Base-by-base conservation (phyloP, 2,329 filamentous ascomycete species). In the Tetracladium maxilliforme region DNA sequence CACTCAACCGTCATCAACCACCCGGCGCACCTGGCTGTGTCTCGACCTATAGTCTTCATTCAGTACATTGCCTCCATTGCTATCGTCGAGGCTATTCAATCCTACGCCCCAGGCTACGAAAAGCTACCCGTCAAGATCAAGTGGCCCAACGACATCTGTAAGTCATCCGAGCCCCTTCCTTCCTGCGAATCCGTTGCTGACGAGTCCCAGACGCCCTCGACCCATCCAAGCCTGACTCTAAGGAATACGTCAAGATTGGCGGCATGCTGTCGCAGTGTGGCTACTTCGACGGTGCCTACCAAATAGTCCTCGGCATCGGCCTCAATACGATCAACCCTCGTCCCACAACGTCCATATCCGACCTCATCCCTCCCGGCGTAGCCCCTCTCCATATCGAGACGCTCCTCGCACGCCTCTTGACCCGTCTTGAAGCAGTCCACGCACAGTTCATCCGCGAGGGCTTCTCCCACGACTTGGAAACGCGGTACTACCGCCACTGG, bases 121-220 rank as follows among this genome's bases (percentile, higher is more conserved):
- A 58, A 70, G 0, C 49, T 95, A 5, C 80, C 81, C 1, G 64
- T 98, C 20, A 84, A 80, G 45, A 54, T 98, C 16, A 98, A 98
- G 49, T 98, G 90, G 90, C 90, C 90, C 8, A 98, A 98, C 41
- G 90, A 98, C 44, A 81, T 98, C 27, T 87, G 71, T 74, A 50
- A 48, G 62, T 50, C 14, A n/a, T n/a, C n/a, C n/a, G 19, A 9
- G 15, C 10, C 20, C 16, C 16, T 7, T 21, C 16, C 18, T 22
- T 23, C 10, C 10, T 13, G 15, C 6, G 18, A n/a, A n/a, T n/a
- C n/a, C n/a, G n/a, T n/a, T n/a, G n/a, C n/a, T 24, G 12, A 25
- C 28, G 14, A 23, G 24, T 16, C 12, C n/a, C 29, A 70, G 69
- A 83, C 42, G 76, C 75, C 1, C 58, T 69, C 13, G 75, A 83